These are phyloP conservation scores for Volvox africanus DNA, from an alignment of 139 green algal genomes.

Conservation along the genomic window DNA sequence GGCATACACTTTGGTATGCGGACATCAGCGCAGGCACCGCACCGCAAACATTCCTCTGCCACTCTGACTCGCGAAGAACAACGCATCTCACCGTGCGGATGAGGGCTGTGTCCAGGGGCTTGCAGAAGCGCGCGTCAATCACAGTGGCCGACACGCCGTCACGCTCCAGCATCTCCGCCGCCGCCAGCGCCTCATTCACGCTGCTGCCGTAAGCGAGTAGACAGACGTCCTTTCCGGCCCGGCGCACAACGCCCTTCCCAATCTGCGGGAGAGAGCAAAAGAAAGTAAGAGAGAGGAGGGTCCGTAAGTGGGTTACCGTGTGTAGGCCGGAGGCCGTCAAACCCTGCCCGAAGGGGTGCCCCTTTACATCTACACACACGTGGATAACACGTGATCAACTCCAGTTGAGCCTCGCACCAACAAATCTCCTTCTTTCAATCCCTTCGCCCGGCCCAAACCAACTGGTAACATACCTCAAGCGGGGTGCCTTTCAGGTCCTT, in stretches of 20 bases:
- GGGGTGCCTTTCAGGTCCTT: slow-evolving; percentile 90
- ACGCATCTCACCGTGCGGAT: slow-evolving; percentile 51
- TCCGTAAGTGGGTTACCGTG: too few species aligned
- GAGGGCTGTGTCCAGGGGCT: slow-evolving; percentile 94
- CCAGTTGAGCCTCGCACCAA: too few species aligned
- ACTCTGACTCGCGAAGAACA: too few species aligned
- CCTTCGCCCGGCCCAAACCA: background rate
- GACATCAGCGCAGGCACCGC: too few species aligned
- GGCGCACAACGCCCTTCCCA: slow-evolving; percentile 89
- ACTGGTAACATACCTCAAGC: slow-evolving; percentile 70
- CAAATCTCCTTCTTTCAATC: background rate
- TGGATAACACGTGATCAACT: too few species aligned
- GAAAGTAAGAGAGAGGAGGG: background rate
- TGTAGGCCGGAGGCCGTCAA: too few species aligned
- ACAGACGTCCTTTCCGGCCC: slow-evolving; percentile 90
- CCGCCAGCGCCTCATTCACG: slow-evolving; percentile 89
- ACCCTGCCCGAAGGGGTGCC: too few species aligned
- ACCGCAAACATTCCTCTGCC: too few species aligned
- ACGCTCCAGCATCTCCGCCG: slow-evolving; percentile 88
- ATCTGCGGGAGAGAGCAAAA: slow-evolving; percentile 64
- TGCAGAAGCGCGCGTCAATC: slow-evolving; percentile 98
- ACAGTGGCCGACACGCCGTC: slow-evolving; percentile 91
- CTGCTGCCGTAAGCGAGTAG: slow-evolving; percentile 93
- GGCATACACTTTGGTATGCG: too few species aligned
- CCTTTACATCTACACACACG: too few species aligned